phyloP scores from a whole-genome alignment of 192 early-diverging fungal species.

The Mortierella alpina region DNA sequence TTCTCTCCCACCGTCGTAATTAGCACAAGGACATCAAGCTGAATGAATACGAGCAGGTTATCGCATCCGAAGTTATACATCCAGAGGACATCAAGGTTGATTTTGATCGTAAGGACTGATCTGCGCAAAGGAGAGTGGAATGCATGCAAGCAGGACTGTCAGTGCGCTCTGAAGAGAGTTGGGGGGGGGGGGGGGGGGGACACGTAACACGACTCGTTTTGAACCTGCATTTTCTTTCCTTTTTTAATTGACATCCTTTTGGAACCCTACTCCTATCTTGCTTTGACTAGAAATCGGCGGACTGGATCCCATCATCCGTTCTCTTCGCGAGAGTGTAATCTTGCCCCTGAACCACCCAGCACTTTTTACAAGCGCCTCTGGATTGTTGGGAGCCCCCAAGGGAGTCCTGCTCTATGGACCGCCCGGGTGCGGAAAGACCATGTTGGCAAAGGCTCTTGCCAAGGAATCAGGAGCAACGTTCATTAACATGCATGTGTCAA shows the following conservation, averaged over 20 bases:
- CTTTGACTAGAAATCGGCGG: slow-evolving; percentile 83
- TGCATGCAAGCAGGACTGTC: background rate
- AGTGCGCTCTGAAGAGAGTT: background rate
- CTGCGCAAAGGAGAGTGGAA: background rate
- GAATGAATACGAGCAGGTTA: slow-evolving; percentile 93
- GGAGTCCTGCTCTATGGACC: slow-evolving; percentile 97
- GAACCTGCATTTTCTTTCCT: background rate
- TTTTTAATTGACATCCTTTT: slow-evolving; percentile 8
- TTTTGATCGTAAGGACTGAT: slow-evolving; percentile 74
- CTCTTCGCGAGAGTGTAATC: slow-evolving; percentile 94
- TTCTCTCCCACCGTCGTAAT: background rate
- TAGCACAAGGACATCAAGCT: slow-evolving; percentile 74
- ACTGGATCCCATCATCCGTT: slow-evolving; percentile 90
- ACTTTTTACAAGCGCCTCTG: slow-evolving; percentile 86
- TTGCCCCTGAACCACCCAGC: slow-evolving; percentile 94
- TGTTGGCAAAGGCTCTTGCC: slow-evolving; percentile 98
- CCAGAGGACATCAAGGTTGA: slow-evolving; percentile 89
- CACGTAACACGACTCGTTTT: slow-evolving; percentile 17
- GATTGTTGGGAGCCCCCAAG: slow-evolving; percentile 91
- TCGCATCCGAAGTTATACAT: slow-evolving; percentile 93
- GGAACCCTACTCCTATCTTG: background rate
- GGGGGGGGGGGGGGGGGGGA: background rate
- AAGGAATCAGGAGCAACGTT: slow-evolving; percentile 97
- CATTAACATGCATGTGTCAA: slow-evolving; percentile 97
- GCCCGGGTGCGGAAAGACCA: slow-evolving; percentile 97